These are phyloP conservation scores for Fraxinus nigra DNA, from an alignment of 305 asterid species.

Conservation along the genomic window DNA sequence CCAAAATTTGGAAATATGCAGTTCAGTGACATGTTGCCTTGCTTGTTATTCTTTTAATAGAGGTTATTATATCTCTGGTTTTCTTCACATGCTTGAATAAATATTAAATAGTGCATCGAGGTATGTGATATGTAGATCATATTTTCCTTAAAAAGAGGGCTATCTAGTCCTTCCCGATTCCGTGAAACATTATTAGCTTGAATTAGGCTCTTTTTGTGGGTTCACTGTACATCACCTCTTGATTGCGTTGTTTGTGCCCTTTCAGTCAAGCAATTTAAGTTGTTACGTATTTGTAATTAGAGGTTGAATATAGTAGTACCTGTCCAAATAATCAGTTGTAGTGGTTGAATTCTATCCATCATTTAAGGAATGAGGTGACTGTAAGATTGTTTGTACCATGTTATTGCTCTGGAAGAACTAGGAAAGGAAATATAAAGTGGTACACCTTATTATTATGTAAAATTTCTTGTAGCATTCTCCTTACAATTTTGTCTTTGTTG, in stretches of 20 bases:
- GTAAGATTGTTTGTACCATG: not conserved
- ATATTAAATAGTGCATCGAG: not conserved
- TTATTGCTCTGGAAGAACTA: not conserved
- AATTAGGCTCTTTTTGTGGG: not conserved
- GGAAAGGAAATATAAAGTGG: not conserved
- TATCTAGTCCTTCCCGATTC: not conserved
- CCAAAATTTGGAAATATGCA: not conserved
- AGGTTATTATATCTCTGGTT: not conserved
- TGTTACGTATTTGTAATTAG: not conserved
- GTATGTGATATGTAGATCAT: not conserved
- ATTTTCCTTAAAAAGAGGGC: not conserved
- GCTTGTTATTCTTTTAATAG: not conserved
- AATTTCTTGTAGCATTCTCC: not conserved
- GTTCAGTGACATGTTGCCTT: not conserved
- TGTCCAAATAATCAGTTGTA: not conserved
- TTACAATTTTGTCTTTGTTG: not conserved
- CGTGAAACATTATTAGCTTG: not conserved
- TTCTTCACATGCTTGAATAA: not conserved
- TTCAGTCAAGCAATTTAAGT: not conserved
- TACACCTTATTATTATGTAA: not conserved
- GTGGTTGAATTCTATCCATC: not conserved
- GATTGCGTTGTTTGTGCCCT: not conserved
- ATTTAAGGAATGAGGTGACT: not conserved
- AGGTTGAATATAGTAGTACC: not conserved
- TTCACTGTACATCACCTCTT: not conserved